Base-by-base conservation (phyloP, 164 flowering plant species). In the Platanus orientalis region DNA sequence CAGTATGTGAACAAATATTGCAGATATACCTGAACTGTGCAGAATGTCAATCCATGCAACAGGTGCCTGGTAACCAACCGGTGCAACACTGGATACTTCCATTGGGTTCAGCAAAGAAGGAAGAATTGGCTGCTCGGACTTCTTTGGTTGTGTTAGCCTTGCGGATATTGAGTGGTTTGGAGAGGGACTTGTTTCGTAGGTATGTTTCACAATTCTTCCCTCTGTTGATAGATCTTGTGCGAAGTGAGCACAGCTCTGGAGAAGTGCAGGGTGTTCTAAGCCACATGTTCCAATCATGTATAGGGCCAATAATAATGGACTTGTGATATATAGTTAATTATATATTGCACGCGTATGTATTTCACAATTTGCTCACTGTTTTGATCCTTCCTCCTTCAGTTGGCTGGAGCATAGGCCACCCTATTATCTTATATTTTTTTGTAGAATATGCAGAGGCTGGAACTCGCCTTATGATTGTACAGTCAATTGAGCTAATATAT, bases 231-330 rank as follows among this genome's bases (percentile, higher is more conserved):
- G 85, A 88, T 63, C 89, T 95, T 26, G 84, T 95, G 21, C 72
- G 83, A 69, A 77, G 97, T 36, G 99, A 95, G 76, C 98, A 95
- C 64, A 87, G 87, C 78, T 90, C 98, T 4, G 73, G 78, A 56
- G 96, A 92, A 70, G 97, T 92, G 50, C 97, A 80, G 68, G 71
- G 24, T 20, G 77, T 78, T 40, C 68, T 92, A 49, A 82, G 91
- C 70, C 67, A 73, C 71, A 75, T 95, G 60, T 95, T 95, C 70
- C 79, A 68, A 55, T 76, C 84, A 16, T 80, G 81, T 81, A 88
- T 95, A 81, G 95, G 97, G 25, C 97, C 98, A 20, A 72, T 92
- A 65, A 57, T 89, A 53, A 64, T 80, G 82, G 63, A 78, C 29
- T 82, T 67, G 59, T 78, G 75, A 77, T 63, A 47, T 50, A 29